Percentiles rank a stretch among this genome's conserved stretches.
phyloP scores from a whole-genome alignment of 225 moss, liverwort and hornwort species.

The Pseudisothecium myosuroides region DNA sequence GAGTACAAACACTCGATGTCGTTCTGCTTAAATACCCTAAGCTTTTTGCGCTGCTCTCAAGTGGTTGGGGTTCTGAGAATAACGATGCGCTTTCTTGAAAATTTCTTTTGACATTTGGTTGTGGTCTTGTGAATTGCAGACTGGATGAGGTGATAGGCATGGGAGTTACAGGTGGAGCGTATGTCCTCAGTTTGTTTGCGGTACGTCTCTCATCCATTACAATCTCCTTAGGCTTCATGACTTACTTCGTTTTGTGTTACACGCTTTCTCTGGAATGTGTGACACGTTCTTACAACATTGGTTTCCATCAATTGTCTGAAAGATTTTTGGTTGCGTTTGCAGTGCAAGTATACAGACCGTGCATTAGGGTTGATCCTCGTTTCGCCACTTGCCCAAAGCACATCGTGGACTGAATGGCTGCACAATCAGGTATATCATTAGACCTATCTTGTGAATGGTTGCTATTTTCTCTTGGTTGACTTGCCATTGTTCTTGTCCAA shows the following conservation, averaged over 20 bases:
- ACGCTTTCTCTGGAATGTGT: background rate
- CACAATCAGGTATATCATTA: slow-evolving; percentile 56
- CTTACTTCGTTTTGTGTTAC: background rate
- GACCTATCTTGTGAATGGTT: background rate
- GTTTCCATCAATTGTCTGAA: background rate
- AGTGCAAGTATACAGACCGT: slow-evolving; percentile 78
- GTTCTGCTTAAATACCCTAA: background rate
- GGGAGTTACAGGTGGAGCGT: slow-evolving; percentile 86
- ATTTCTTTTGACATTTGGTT: background rate
- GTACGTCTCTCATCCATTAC: slow-evolving; percentile 1
- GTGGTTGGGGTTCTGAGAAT: background rate
- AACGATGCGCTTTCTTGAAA: background rate
- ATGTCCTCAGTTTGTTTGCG: slow-evolving; percentile 76
- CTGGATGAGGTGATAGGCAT: slow-evolving; percentile 79
- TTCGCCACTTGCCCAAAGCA: slow-evolving; percentile 72
- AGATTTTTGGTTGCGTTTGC: background rate
- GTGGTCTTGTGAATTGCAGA: background rate
- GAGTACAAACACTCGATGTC: background rate
- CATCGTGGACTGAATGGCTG: slow-evolving; percentile 95
- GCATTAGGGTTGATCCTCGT: slow-evolving; percentile 79
- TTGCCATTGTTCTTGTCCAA: background rate
- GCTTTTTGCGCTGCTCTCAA: background rate
- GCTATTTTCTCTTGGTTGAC: too few species aligned
- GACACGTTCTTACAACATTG: background rate
- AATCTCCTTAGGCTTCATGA: background rate